A percentile compares a stretch with the other conserved stretches of the same genome.
Conservation (phyloP, 164 flowering plant genomes). For the Stephania japonica region DNA sequence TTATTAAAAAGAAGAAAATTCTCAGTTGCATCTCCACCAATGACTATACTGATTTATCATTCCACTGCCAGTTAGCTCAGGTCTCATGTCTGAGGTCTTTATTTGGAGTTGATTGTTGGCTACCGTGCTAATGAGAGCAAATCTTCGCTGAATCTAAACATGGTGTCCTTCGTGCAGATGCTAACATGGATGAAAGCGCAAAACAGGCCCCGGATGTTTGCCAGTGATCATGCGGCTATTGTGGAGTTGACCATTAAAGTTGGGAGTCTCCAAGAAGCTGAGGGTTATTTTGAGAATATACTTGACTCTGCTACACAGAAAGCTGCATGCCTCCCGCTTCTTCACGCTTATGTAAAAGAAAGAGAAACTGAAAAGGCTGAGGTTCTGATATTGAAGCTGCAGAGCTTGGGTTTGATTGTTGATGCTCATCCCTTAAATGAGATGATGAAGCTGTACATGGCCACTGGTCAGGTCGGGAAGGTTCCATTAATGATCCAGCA, state of each 20-base stretch:
- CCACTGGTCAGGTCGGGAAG: conserved; percentile 34
- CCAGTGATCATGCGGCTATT: conserved; percentile 35
- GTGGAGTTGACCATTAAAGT: conserved; percentile 40
- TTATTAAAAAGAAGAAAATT: neutral
- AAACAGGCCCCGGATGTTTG: conserved; percentile 23
- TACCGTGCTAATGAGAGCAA: neutral
- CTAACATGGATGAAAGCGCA: conserved; percentile 24
- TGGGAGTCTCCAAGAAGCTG: conserved; percentile 30
- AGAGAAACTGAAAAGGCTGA: conserved; percentile 36
- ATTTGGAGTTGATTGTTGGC: neutral
- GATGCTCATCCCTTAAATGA: conserved; percentile 43
- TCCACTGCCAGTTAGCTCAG: neutral
- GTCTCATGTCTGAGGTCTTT: neutral
- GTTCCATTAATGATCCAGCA: conserved; percentile 32
- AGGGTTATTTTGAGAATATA: conserved; percentile 37
- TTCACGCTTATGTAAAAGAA: conserved; percentile 40
- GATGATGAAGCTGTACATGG: conserved; percentile 59
- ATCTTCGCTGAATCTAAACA: neutral
- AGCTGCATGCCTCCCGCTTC: conserved; percentile 48
- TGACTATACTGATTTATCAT: neutral
- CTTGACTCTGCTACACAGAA: conserved; percentile 26
- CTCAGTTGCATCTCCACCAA: neutral
- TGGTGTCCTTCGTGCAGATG: conserved; percentile 23
- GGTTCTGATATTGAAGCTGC: conserved; percentile 44
- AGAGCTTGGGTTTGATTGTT: conserved; percentile 30